Evolutionary conservation across 1,139 yeast genomes (phyloP).

Genomic region (Debaryomyces singareniensis): DNA sequence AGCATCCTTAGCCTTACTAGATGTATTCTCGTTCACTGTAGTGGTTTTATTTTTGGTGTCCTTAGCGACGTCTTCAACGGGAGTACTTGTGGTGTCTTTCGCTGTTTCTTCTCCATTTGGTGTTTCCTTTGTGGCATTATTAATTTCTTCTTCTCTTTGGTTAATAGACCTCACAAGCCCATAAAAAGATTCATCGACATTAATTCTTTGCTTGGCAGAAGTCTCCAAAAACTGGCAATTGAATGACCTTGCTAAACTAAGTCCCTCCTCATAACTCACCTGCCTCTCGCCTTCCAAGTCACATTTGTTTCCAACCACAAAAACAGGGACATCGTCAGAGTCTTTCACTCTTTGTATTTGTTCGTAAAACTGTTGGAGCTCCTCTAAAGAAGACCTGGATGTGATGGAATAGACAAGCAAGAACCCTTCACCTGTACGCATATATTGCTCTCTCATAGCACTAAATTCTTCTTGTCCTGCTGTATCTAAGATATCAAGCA

Average conservation of each 20-base stretch:
- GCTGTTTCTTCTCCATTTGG: constrained; percentile 13
- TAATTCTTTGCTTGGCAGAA: constrained; percentile 86
- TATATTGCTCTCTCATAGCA: constrained; percentile 91
- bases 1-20: neutral
- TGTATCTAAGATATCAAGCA: constrained; percentile 81
- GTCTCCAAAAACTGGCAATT: constrained; percentile 86
- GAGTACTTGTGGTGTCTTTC: constrained; percentile 5
- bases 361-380: constrained; percentile 69
- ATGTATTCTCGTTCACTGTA: constrained; percentile 1
- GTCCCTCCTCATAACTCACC: constrained; percentile 77
- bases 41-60: neutral
- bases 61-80: constrained; percentile 7
- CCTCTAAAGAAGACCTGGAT: constrained; percentile 73
- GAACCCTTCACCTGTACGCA: constrained; percentile 92
- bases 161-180: constrained; percentile 61
- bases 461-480: constrained; percentile 98
- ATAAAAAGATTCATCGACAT: constrained; percentile 89
- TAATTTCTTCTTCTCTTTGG: constrained; percentile 10
- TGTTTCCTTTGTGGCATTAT: constrained; percentile 2
- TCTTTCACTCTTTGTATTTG: constrained; percentile 87
- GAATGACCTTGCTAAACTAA: constrained; percentile 65
- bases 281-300: constrained; percentile 65
- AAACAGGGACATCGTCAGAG: constrained; percentile 62
- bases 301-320: constrained; percentile 67
- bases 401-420: constrained; percentile 79